Percentiles rank a stretch among this genome's conserved stretches.
These are phyloP conservation scores for Pseudogymnoascus sp. DNA, from an alignment of 2,329 filamentous ascomycete genomes.

Conservation along the genomic window DNA sequence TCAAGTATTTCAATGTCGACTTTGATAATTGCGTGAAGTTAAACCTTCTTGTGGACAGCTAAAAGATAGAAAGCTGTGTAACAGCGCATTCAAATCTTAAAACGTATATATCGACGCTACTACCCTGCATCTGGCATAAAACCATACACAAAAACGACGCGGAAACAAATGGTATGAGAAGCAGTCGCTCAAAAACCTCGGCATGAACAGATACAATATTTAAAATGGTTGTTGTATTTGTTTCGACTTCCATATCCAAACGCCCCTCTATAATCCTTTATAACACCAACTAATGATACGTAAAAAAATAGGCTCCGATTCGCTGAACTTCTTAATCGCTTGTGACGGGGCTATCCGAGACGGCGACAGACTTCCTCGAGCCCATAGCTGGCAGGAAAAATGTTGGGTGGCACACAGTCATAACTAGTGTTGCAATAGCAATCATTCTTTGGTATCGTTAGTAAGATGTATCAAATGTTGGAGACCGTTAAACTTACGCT, in stretches of 20 bases:
- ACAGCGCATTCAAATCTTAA: too few species aligned
- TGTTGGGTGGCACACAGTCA: constrained; percentile 48
- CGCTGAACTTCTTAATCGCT: neutral
- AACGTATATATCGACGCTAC: too few species aligned
- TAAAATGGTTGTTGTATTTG: neutral
- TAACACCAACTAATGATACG: neutral
- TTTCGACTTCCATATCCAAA: neutral
- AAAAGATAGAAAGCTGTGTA: too few species aligned
- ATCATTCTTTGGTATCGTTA: constrained; percentile 35
- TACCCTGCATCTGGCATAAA: too few species aligned
- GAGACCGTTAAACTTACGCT: constrained; percentile 32
- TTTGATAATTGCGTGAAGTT: too few species aligned
- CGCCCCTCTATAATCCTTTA: constrained; percentile 5
- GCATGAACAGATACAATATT: neutral
- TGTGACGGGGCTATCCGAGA: neutral
- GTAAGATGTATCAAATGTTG: neutral
- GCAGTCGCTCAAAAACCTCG: too few species aligned
- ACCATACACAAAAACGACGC: neutral
- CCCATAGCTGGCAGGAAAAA: constrained; percentile 35
- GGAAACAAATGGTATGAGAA: too few species aligned
- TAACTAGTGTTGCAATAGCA: constrained; percentile 40
- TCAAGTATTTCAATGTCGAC: too few species aligned
- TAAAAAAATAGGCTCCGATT: neutral
- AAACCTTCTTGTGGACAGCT: too few species aligned
- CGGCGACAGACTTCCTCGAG: neutral